Percentiles rank a stretch among this genome's conserved stretches.
These are phyloP conservation scores for Murraya paniculata DNA, from an alignment of 345 rosid genomes.

Conservation along the genomic window DNA sequence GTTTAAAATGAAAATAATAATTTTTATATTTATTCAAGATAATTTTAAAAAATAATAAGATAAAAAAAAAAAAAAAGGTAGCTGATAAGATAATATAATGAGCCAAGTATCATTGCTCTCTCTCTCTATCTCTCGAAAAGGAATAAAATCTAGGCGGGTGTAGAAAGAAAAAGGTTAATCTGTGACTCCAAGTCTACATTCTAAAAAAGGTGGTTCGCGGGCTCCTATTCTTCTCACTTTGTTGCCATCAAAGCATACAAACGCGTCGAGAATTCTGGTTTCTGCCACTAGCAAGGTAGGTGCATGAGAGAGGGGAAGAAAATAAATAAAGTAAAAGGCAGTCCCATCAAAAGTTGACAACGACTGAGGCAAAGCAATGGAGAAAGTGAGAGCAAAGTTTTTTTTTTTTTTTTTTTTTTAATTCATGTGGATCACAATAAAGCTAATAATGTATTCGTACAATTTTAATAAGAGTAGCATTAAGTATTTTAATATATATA, in stretches of 20 bases:
- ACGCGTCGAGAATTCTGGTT: conserved; percentile 4
- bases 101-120: too few species aligned
- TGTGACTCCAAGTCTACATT: background rate
- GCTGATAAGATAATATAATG: too few species aligned
- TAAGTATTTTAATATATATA: too few species aligned
- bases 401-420: background rate
- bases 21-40: too few species aligned
- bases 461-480: too few species aligned
- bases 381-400: background rate
- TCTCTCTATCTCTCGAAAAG: too few species aligned
- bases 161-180: background rate
- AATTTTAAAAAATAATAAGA: too few species aligned
- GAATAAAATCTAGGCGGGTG: background rate
- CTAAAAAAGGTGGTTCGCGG: too few species aligned
- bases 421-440: background rate
- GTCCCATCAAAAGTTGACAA: background rate
- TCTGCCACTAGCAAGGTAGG: background rate
- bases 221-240: background rate
- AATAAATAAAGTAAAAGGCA: background rate
- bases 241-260: background rate
- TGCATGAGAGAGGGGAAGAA: background rate
- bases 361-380: background rate
- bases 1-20: too few species aligned
- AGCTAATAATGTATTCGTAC: too few species aligned
- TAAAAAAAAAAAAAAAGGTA: too few species aligned